Evolutionary conservation across 2,329 filamentous ascomycete genomes (phyloP), one percentile per base, ranked within the genome.

Genomic region (Fusarium sp.): DNA sequence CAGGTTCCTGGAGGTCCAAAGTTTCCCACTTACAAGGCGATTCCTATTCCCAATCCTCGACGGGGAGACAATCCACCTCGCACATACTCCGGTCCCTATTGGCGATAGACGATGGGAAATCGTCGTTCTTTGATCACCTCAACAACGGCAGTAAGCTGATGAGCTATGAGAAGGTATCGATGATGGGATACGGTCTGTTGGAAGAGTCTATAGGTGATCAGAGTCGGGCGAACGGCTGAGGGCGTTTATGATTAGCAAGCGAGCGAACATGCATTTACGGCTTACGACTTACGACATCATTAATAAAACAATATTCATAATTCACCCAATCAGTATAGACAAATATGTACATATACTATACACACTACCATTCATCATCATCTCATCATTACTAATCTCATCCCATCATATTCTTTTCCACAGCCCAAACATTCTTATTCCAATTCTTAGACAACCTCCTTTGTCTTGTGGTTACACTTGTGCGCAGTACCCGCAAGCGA

Each of bases 1-100:
- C 69, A 70, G 8, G 65, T 78, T 7, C 77, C 77, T 1, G 77
- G 77, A 4, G 77, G 76, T 0, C 75, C 76, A 1, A 74, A 73
- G 55, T 76, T 66, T 47, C 77, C 77, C 2, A 78, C 75, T 1
- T 78, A 78, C 45, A 70, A 67, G 7, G 77, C 77, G 1, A 69
- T 77, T 9, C 76, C 77, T 9, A 77, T 78, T 24, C 57, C 69
- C 3, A 78, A 78, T 32, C 77, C 77, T 15, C 66, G 73, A 21
- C 61, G 68, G 1, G 43, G 66, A 11, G 28, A 17, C 4, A 67
- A 67, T 39, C 64, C 45, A 9, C 40, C 40, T n/a, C 49, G 64
- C 12, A 46, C 48, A 14, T 52, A 47, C 51, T 53, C 40, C 15
- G 46, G 64, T 8, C 38, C 48, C 9, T 52, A 47, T 54, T 53